Conservation (phyloP, 208 protist genomes). For the Trypanosoma conorhini region DNA sequence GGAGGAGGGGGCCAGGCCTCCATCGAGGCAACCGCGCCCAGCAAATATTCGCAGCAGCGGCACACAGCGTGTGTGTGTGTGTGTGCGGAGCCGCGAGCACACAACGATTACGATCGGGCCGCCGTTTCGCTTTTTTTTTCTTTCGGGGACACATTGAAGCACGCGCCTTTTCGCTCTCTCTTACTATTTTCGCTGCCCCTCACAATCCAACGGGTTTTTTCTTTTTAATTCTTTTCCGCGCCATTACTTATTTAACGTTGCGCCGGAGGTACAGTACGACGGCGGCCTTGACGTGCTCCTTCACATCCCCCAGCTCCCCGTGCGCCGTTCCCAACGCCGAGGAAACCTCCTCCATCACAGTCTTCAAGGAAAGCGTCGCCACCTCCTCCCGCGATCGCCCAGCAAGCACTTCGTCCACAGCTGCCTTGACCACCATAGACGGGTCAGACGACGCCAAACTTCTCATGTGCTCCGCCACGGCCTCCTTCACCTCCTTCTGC, state of each 20-base stretch:
- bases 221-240: background rate
- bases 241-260: background rate
- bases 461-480: slow-evolving; percentile 29
- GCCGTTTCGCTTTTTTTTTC: background rate
- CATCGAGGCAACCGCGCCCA: background rate
- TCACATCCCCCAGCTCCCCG: slow-evolving; percentile 30
- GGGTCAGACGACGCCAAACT: background rate
- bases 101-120: background rate
- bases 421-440: background rate
- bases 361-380: slow-evolving; percentile 43
- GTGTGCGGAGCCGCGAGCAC: background rate
- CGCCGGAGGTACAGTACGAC: slow-evolving; percentile 25
- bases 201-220: background rate
- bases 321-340: slow-evolving; percentile 34
- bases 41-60: background rate
- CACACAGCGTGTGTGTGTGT: background rate
- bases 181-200: background rate
- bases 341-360: slow-evolving; percentile 40
- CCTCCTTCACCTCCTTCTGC: slow-evolving; percentile 36
- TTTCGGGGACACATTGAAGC: too few relatives aligned
- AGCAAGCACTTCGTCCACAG: slow-evolving; percentile 36
- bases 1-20: background rate
- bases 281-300: slow-evolving; percentile 36
- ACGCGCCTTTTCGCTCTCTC: too few relatives aligned
- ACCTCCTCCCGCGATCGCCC: slow-evolving; percentile 17